Conservation (phyloP, 495 filamentous ascomycete species). For the Podospora appendiculata region DNA sequence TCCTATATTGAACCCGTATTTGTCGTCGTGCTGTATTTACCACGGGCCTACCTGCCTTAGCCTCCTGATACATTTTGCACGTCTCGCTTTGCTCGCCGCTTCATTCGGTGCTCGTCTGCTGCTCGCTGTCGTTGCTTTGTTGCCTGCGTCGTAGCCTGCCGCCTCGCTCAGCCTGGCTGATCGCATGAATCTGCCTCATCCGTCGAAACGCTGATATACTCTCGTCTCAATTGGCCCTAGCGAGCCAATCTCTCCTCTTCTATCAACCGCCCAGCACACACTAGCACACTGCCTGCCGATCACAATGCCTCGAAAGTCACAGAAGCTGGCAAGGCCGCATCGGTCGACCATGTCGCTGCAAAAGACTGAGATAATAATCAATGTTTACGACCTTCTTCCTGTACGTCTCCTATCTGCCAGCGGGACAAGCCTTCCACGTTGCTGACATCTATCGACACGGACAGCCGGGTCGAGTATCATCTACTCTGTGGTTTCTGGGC, state of each 20-base stretch:
- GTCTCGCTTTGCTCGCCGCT: too few species aligned
- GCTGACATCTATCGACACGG: not conserved
- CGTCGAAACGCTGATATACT: not conserved
- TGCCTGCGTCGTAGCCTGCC: too few species aligned
- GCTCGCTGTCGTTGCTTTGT: too few species aligned
- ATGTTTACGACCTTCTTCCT: constrained; percentile 72
- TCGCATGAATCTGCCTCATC: not conserved
- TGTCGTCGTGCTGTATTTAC: too few species aligned
- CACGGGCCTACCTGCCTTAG: too few species aligned
- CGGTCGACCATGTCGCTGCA: constrained; percentile 51
- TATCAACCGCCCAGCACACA: not conserved
- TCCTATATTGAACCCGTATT: too few species aligned
- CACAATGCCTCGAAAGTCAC: constrained; percentile 33
- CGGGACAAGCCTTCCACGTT: not conserved
- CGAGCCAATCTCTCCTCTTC: not conserved
- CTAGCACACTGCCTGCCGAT: not conserved
- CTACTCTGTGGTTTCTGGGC: constrained; percentile 63
- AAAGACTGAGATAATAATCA: constrained; percentile 67
- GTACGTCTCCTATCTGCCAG: constrained; percentile 31
- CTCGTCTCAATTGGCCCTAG: not conserved
- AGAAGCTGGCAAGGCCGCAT: constrained; percentile 39
- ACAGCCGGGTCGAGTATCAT: constrained; percentile 60
- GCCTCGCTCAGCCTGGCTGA: too few species aligned
- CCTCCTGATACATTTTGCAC: too few species aligned
- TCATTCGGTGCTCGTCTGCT: too few species aligned